These are phyloP conservation scores for Clitopilus passeckerianus DNA, from an alignment of 768 basidiomycete species.

Conservation along the genomic window DNA sequence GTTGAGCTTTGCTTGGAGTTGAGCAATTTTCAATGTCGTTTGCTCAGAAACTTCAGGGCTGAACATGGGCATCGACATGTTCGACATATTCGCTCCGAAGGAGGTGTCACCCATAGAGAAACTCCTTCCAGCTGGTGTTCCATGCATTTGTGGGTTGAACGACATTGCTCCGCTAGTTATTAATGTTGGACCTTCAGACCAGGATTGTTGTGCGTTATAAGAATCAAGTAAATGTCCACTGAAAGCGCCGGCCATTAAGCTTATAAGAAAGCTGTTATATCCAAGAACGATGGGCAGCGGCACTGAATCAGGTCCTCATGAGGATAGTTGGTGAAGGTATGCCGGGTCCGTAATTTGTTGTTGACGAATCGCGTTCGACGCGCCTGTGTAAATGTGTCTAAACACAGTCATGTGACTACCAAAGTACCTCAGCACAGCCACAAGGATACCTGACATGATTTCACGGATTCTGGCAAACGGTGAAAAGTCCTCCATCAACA, in stretches of 20 bases:
- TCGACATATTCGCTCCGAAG: conserved; percentile 20
- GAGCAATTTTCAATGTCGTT: conserved; percentile 60
- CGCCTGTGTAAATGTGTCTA: neutral
- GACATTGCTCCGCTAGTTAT: conserved; percentile 53
- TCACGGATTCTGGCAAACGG: too few species aligned
- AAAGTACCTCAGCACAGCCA: neutral
- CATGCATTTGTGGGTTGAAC: conserved; percentile 59
- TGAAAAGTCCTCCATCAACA: too few species aligned
- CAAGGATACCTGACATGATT: too few species aligned
- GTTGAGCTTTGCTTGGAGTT: conserved; percentile 76
- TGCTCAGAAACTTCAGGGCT: conserved; percentile 48
- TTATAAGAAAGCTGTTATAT: neutral
- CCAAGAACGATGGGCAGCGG: neutral
- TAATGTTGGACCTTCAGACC: conserved; percentile 24
- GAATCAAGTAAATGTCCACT: conserved; percentile 55
- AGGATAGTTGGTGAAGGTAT: neutral
- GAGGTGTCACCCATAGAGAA: conserved; percentile 19
- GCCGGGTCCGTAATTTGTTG: neutral
- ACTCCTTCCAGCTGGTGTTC: conserved; percentile 22
- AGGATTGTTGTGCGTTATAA: conserved; percentile 27
- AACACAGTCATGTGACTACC: neutral
- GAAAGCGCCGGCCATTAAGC: conserved; percentile 51
- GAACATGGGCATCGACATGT: conserved; percentile 24
- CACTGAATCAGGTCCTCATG: neutral
- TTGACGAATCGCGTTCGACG: neutral